Evolutionary conservation across 768 basidiomycete genomes (phyloP), one percentile per base, ranked within the genome.

Genomic region (Leccinum broughii): DNA sequence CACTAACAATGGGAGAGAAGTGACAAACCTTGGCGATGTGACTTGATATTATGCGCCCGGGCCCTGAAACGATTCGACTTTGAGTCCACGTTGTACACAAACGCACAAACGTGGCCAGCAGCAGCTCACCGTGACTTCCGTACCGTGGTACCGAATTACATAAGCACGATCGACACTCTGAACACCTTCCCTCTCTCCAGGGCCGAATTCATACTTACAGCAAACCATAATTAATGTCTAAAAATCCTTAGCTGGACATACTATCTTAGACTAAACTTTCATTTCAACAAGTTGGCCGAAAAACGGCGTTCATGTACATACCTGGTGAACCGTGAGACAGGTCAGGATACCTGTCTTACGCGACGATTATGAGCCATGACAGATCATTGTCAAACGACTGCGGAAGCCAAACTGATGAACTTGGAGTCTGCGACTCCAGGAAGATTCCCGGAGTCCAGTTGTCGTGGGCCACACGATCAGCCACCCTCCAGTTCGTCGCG

Each of bases 141-240:
- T 57, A 59, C 59, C 59, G 68, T 56, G 58, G 56, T 60, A 59
- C 57, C 35, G 62, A 60, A 56, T 68, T 64, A 68, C 59, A 1
- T 70, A 65, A 70, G 56, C 63, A 56, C 57, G 70, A 70, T 71
- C 70, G 64, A 68, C 68, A 49, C 48, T 13, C 48, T 13, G 49
- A 28, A 5, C 22, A 13, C 8, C n/a, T 17, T 44, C 41, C 9
- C 44, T 37, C 50, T 35, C 44, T 54, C 28, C 32, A 35, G 52
- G 32, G 50, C 59, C 22, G 48, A 49, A 49, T 41, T 41, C 39
- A 41, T 41, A n/a, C 41, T 44, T 46, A 13, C 44, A 46, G 44
- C 44, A 46, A 46, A 46, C 44, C 44, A 46, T 46, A 46, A 44
- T 32, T 26, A 49, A 46, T 37, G 44, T 46, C 44, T 46, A 46